Evolutionary conservation across 495 filamentous ascomycete species (phyloP), one percentile per base, ranked within the genome.

Genomic region (Trichodelitschia bisporula): DNA sequence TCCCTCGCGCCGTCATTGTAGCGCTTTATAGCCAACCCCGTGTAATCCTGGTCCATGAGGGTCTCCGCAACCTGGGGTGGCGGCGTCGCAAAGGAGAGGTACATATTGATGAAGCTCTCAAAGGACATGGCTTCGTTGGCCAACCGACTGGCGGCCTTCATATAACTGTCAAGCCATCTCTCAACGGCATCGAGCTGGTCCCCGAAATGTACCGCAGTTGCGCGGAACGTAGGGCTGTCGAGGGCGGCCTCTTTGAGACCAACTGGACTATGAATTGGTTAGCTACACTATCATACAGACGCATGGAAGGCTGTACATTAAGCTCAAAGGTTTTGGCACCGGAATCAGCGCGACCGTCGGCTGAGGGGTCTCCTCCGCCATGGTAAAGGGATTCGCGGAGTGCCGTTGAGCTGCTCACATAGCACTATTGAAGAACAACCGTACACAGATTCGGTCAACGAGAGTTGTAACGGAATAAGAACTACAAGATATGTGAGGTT

Each of bases 161-260:
- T 57, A 47, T 90, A 93, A 35, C 61, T 63, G 24, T 93, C 83
- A 15, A 95, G 70, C 86, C 86, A 95, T 61, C 65, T 70, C 48
- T 95, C 89, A 31, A 95, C 64, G 33, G 65, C 61, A 33, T 95
- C 86, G 46, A 91, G 65, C 56, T 95, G 82, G 37, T 95, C 86
- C 19, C 69, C 59, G 55, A 90, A 92, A 56, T 93, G 82, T 23
- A 73, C 53, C 33, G 82, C 69, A 9, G 78, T 77, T 19, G 82
- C 76, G 36, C 86, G 74, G 51, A 95, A 97, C 21, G 83, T 89
- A 15, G 86, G 86, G 2, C 78, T 86, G 52, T 97, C 86, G 52
- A 93, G 72, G 18, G 82, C 76, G 28, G 86, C 86, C 63, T 97
- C 86, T 58, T 77, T 82, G 34, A 92, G 62, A 28, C 67, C 64